Percentiles rank a stretch among this genome's conserved stretches.
Evolutionary conservation across 495 filamentous ascomycete genomes (phyloP).

Genomic region (Penicillium riverlandense): DNA sequence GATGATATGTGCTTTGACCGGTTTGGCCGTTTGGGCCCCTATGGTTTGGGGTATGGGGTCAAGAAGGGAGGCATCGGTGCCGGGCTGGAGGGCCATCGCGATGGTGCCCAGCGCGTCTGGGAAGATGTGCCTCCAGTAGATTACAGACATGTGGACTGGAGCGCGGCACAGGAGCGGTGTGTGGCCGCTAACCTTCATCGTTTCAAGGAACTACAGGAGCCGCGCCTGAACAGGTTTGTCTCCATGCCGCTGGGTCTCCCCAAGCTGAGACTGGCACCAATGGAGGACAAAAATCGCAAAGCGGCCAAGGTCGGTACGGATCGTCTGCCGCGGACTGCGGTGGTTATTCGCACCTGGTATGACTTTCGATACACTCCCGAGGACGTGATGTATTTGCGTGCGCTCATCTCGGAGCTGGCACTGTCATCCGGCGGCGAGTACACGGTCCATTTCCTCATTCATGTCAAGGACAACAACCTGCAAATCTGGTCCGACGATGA

Average conservation of each 20-base stretch:
- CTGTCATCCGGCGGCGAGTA: constrained; percentile 59
- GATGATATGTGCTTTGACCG: constrained; percentile 93
- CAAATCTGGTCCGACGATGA: constrained; percentile 61
- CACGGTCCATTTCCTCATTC: constrained; percentile 55
- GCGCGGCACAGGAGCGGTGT: constrained; percentile 63
- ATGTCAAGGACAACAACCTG: constrained; percentile 57
- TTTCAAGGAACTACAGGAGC: constrained; percentile 46
- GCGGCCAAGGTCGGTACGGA: constrained; percentile 14
- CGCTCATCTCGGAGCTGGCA: constrained; percentile 55
- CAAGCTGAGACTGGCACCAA: constrained; percentile 5
- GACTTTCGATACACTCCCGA: constrained; percentile 48
- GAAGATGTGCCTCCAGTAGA: constrained; percentile 59
- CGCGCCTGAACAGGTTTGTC: constrained; percentile 37
- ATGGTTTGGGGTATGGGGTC: constrained; percentile 77
- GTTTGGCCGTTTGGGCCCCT: constrained; percentile 80
- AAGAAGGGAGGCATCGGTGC: constrained; percentile 74
- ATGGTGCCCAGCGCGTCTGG: constrained; percentile 71
- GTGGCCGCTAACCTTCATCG: constrained; percentile 60
- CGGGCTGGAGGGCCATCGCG: constrained; percentile 71
- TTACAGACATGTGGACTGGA: constrained; percentile 68
- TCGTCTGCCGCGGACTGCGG: constrained; percentile 48
- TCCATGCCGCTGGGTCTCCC: constrained; percentile 35
- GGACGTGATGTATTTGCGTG: constrained; percentile 48
- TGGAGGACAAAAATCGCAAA: constrained; percentile 3
- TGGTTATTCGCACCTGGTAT: constrained; percentile 58